Evolutionary conservation across 192 early-diverging fungal genomes (phyloP).

Genomic region (Jimgerdemannia flammicorona): DNA sequence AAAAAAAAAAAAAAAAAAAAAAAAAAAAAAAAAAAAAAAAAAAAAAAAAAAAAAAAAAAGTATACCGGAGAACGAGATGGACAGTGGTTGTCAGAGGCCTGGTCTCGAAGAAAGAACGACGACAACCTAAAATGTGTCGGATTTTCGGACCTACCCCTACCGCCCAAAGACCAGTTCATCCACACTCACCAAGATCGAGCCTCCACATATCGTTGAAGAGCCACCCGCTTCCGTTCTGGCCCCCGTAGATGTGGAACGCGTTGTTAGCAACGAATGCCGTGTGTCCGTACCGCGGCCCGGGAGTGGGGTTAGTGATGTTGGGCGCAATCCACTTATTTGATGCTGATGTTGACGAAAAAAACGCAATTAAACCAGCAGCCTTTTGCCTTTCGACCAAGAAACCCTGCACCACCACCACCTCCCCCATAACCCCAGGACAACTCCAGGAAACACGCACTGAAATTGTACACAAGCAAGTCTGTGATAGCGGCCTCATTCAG

Average conservation of each 20-base stretch:
- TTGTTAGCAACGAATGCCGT: conserved; percentile 22
- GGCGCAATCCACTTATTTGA: conserved; percentile 23
- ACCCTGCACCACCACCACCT: too few species aligned
- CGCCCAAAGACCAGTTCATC: too few species aligned
- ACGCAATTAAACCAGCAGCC: not conserved
- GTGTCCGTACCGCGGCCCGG: conserved; percentile 25
- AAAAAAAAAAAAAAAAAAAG: too few species aligned
- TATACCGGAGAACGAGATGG: too few species aligned
- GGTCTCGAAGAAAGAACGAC: too few species aligned
- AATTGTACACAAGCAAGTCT: not conserved
- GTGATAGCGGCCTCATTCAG: not conserved
- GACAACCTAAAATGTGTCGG: not conserved
- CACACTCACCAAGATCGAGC: conserved; percentile 11
- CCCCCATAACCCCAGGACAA: too few species aligned
- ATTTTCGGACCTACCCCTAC: not conserved
- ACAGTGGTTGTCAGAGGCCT: too few species aligned
- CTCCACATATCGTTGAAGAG: conserved; percentile 20
- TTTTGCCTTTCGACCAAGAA: too few species aligned
- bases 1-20: too few species aligned
- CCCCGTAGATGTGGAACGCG: conserved; percentile 27
- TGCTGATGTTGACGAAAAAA: conserved; percentile 19
- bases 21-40: too few species aligned
- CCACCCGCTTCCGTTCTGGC: not conserved
- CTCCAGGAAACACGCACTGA: not conserved
- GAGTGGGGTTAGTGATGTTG: not conserved